phyloP scores from a whole-genome alignment of 2,329 filamentous ascomycete species.

The Pseudonectria foliicola region DNA sequence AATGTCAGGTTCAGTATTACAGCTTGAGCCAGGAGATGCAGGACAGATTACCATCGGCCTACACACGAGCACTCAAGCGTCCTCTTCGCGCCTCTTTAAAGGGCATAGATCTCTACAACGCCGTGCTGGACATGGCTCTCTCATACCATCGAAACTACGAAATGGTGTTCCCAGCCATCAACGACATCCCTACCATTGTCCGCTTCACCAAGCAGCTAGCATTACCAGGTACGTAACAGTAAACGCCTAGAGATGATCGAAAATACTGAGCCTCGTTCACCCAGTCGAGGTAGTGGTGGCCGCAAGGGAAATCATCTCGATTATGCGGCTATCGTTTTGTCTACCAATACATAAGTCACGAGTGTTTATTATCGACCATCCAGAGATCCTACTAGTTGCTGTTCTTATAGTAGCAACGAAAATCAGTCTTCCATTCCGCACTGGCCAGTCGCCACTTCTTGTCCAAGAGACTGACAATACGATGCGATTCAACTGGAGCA shows the following conservation, averaged over 20 bases:
- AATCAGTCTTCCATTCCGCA: conserved; percentile 68
- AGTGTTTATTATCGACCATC: conserved; percentile 50
- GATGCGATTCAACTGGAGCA: conserved; percentile 57
- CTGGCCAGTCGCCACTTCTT: conserved; percentile 33
- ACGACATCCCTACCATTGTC: conserved; percentile 60
- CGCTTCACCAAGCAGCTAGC: conserved; percentile 64
- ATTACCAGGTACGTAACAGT: conserved; percentile 55
- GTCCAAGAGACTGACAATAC: conserved; percentile 8
- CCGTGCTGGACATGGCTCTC: conserved; percentile 53
- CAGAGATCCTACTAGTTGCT: conserved; percentile 67
- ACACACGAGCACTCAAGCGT: conserved; percentile 52
- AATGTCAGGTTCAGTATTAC: conserved; percentile 35
- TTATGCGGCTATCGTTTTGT: conserved; percentile 42
- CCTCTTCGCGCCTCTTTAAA: conserved; percentile 33
- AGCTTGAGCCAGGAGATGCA: conserved; percentile 58
- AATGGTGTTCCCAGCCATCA: conserved; percentile 66
- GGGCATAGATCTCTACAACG: conserved; percentile 55
- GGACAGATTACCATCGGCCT: conserved; percentile 54
- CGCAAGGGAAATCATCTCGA: conserved; percentile 37
- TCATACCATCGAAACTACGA: conserved; percentile 62
- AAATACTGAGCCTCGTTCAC: conserved; percentile 19
- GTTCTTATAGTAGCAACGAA: conserved; percentile 72
- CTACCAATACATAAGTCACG: conserved; percentile 44
- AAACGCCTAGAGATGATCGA: no score
- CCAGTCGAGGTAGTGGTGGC: conserved; percentile 45